Base-by-base conservation (phyloP, 176 grass and related monocot genomes). In the Phoenix dactylifera region DNA sequence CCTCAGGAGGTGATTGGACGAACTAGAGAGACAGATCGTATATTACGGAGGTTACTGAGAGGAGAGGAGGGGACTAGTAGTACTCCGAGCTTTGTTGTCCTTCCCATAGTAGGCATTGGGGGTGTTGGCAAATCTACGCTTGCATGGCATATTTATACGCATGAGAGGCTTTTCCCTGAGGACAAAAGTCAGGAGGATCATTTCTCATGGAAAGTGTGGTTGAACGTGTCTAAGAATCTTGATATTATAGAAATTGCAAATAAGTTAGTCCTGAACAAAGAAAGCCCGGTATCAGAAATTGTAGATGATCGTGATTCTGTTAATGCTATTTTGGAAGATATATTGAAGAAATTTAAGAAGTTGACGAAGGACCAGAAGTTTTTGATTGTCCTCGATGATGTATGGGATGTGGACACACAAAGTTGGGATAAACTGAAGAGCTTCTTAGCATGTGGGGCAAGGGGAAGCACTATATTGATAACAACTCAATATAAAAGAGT, bases 91-190 rank as follows among this genome's bases (percentile, higher is more conserved):
- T 9, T 73, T 50, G 66, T 52, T 48, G 72, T 86, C 26, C 51
- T 80, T 57, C 26, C 77, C 48, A 71, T 86, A 20, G 52, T 73
- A 20, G 83, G 83, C 12, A 51, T 63, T 17, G 68, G 73, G 32
- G 77, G 77, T 18, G 64, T 86, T 20, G 83, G 77, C 18, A 86
- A 81, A 55, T 77, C 73, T 6, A 51, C 73, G 57, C 77, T 81
- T 28, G 68, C 69, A 70, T 68, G 66, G 28, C 2, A 51, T 16
- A 66, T 74, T 1, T 86, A 61, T 53, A n/a, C n/a, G n/a, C n/a
- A n/a, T n/a, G 57, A 32, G 24, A 51, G 30, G 15, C 16, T 77
- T n/a, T n/a, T n/a, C n/a, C n/a, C n/a, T n/a, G n/a, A n/a, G n/a
- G n/a, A n/a, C n/a, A n/a, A n/a, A 32, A 1, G 30, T 32, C 5